Conservation (phyloP, 441 rosid species). For the Bocquillonia castaneifolia region DNA sequence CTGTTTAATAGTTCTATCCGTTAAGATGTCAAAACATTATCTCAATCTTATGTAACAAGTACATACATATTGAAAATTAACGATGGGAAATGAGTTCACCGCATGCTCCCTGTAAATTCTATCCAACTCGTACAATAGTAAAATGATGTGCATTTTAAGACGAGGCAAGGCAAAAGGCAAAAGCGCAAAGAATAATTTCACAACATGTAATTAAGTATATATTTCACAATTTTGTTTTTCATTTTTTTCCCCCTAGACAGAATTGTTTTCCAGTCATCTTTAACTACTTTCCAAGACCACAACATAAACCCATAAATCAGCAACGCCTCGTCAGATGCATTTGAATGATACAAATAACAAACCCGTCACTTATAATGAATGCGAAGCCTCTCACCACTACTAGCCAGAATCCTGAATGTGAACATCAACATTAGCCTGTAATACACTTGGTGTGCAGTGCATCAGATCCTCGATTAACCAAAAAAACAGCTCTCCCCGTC, state of each 20-base stretch:
- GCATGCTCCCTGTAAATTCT: too few relatives aligned
- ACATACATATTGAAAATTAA: too few relatives aligned
- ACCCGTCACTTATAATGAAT: slow-evolving; percentile 1
- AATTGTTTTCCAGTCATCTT: slow-evolving; percentile 13
- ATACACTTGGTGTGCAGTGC: slow-evolving; percentile 3
- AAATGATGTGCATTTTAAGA: not conserved
- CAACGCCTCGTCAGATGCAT: slow-evolving; percentile 11
- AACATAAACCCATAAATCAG: slow-evolving; percentile 19
- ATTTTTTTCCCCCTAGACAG: not conserved
- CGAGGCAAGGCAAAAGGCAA: not conserved
- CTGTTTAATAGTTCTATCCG: too few relatives aligned
- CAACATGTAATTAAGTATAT: not conserved
- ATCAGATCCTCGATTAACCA: slow-evolving; percentile 13
- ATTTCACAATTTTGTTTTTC: not conserved
- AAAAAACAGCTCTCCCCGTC: not conserved
- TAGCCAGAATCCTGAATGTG: slow-evolving; percentile 1
- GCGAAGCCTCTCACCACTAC: not conserved
- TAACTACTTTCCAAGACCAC: slow-evolving; percentile 3
- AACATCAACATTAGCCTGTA: slow-evolving; percentile 8
- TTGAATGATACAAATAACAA: slow-evolving; percentile 7
- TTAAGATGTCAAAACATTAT: too few relatives aligned
- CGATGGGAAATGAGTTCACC: too few relatives aligned
- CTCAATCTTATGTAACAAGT: too few relatives aligned
- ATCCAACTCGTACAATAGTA: not conserved
- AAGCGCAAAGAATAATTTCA: not conserved